Conservation (phyloP, 2,329 filamentous ascomycete species). For the Colletotrichum sp. region DNA sequence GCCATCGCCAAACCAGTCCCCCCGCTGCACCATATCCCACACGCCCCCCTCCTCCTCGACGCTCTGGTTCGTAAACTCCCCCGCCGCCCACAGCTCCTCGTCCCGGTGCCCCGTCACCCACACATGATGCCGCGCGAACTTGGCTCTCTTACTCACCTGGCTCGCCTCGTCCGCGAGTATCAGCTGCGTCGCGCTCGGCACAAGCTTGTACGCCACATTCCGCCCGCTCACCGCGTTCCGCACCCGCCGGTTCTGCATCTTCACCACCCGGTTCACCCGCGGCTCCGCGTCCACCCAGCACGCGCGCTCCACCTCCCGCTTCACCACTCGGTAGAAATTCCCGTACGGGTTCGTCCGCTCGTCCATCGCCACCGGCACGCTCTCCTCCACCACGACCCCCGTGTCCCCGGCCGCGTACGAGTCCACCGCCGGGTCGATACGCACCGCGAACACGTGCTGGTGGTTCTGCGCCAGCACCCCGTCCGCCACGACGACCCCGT, state of each 20-base stretch:
- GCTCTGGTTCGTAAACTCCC: constrained; percentile 58
- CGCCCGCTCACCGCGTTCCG: constrained; percentile 54
- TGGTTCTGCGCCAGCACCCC: constrained; percentile 73
- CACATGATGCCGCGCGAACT: constrained; percentile 49
- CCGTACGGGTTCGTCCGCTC: constrained; percentile 64
- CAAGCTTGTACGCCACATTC: constrained; percentile 54
- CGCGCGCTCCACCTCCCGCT: constrained; percentile 50
- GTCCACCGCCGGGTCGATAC: constrained; percentile 70
- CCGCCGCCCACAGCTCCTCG: constrained; percentile 55
- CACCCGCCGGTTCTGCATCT: constrained; percentile 50
- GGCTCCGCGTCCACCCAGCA: constrained; percentile 59
- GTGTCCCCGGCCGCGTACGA: constrained; percentile 49
- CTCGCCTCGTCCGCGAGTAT: constrained; percentile 51
- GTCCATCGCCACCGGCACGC: constrained; percentile 41
- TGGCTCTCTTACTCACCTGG: constrained; percentile 46
- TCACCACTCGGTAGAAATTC: constrained; percentile 62
- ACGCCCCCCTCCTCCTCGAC: constrained; percentile 47
- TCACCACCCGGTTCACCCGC: constrained; percentile 53
- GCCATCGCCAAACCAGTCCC: constrained; percentile 46
- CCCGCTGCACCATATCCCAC: constrained; percentile 49
- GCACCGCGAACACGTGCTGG: constrained; percentile 71
- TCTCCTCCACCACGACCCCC: constrained; percentile 49
- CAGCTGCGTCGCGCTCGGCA: constrained; percentile 49
- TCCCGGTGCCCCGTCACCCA: constrained; percentile 57
- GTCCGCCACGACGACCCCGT: constrained; percentile 67